phyloP scores from a whole-genome alignment of 2,329 filamentous ascomycete genomes.

The Aspergillus jensenii region DNA sequence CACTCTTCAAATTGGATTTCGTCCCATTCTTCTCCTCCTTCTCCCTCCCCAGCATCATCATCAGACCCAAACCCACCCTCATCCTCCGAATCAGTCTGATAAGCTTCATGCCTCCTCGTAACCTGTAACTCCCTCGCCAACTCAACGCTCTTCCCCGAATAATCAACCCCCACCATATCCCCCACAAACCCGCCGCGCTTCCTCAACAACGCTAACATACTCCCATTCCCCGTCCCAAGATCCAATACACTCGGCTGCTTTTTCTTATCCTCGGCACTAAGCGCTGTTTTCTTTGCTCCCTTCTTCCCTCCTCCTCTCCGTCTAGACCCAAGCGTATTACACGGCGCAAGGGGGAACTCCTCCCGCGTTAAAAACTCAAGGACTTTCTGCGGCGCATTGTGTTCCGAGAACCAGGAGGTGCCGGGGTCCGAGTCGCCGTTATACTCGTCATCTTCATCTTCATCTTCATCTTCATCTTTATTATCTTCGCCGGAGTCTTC shows the following conservation, averaged over 20 bases:
- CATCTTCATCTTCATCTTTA: constrained; percentile 60
- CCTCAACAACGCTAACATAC: constrained; percentile 78
- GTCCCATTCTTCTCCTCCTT: constrained; percentile 6
- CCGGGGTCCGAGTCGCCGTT: constrained; percentile 74
- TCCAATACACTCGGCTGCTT: constrained; percentile 63
- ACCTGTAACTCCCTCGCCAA: constrained; percentile 67
- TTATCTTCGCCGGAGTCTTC: constrained; percentile 69
- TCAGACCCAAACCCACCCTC: constrained; percentile 31
- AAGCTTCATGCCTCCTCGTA: constrained; percentile 34
- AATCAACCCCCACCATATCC: constrained; percentile 82
- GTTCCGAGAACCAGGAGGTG: constrained; percentile 95
- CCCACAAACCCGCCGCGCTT: constrained; percentile 65
- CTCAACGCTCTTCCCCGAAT: constrained; percentile 71
- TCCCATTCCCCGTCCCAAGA: constrained; percentile 91
- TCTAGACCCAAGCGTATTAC: constrained; percentile 27
- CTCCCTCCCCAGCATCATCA: constrained; percentile 47
- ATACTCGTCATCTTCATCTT: constrained; percentile 58
- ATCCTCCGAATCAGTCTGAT: constrained; percentile 30
- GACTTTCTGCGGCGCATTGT: constrained; percentile 80
- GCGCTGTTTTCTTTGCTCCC: no score
- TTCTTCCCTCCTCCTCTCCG: not conserved
- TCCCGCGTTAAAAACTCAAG: constrained; percentile 63
- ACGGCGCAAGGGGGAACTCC: constrained; percentile 45
- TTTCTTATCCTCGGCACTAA: constrained; percentile 6
- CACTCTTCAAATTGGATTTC: constrained; percentile 58